Evolutionary conservation across 176 grass and related monocot species (phyloP).

Genomic region (Hsuehochloa calcarea): DNA sequence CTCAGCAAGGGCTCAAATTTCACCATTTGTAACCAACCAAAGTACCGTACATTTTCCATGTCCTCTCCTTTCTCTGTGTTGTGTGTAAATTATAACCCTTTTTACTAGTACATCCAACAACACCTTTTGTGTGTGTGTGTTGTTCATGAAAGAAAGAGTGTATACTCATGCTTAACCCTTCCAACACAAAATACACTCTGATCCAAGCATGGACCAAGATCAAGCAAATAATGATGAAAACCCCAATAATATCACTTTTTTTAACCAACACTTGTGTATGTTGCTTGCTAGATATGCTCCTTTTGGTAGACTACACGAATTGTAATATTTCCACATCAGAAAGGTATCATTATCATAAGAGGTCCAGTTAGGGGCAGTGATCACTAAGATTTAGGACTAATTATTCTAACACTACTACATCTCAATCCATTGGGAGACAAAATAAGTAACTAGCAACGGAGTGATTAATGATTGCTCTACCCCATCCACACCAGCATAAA

Average conservation of each 20-base stretch:
- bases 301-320: slow-evolving; percentile 34
- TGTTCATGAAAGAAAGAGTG: not conserved
- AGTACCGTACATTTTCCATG: not conserved
- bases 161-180: slow-evolving; percentile 6
- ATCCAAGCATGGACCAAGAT: slow-evolving; percentile 8
- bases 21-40: not conserved
- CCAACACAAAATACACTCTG: slow-evolving; percentile 13
- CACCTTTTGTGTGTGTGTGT: not conserved
- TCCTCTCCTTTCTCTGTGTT: not conserved
- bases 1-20: not conserved
- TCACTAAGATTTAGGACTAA: not conserved
- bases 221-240: slow-evolving; percentile 21
- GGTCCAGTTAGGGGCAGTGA: not conserved
- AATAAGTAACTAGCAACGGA: slow-evolving; percentile 17
- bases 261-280: not conserved
- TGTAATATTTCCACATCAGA: not conserved
- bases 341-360: slow-evolving; percentile 8
- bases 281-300: slow-evolving; percentile 7
- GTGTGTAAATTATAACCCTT: not conserved
- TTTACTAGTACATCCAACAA: not conserved
- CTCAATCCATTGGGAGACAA: not conserved
- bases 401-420: not conserved
- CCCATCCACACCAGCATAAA: slow-evolving; percentile 3
- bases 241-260: not conserved
- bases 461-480: slow-evolving; percentile 26